phyloP scores from a whole-genome alignment of 2,329 filamentous ascomycete genomes.

The Berkeleyomyces rouxiae region DNA sequence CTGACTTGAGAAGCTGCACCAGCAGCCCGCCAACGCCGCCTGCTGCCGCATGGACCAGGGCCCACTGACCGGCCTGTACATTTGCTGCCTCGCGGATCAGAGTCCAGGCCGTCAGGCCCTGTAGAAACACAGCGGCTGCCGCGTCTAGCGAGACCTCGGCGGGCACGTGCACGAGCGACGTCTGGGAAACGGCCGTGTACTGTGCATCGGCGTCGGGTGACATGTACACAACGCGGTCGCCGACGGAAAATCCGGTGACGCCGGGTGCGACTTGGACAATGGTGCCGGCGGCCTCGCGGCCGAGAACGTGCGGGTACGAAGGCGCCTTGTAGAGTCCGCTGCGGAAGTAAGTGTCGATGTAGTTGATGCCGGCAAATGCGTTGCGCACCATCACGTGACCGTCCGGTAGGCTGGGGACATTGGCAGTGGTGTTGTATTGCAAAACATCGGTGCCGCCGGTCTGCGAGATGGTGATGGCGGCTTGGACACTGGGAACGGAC shows the following conservation, averaged over 20 bases:
- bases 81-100: conserved; percentile 61
- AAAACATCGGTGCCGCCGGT: conserved; percentile 54
- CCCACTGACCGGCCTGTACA: conserved; percentile 62
- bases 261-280: conserved; percentile 45
- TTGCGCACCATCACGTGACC: conserved; percentile 45
- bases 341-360: conserved; percentile 62
- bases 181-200: conserved; percentile 36
- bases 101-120: conserved; percentile 69
- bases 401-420: conserved; percentile 33
- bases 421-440: conserved; percentile 34
- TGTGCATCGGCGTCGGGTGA: conserved; percentile 36
- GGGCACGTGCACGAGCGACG: conserved; percentile 46
- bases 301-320: conserved; percentile 54
- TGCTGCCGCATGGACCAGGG: conserved; percentile 71
- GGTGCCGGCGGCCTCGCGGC: conserved; percentile 61
- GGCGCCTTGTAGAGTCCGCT: conserved; percentile 51
- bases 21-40: conserved; percentile 66
- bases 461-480: conserved; percentile 48
- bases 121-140: conserved; percentile 55
- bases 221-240: conserved; percentile 59
- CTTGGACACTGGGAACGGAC: conserved; percentile 51
- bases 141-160: conserved; percentile 40
- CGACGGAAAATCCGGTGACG: conserved; percentile 38
- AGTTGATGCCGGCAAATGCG: conserved; percentile 47
- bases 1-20: conserved; percentile 52